These are phyloP conservation scores for Clarireedia paspali DNA, from an alignment of 2,329 filamentous ascomycete species.

Conservation along the genomic window DNA sequence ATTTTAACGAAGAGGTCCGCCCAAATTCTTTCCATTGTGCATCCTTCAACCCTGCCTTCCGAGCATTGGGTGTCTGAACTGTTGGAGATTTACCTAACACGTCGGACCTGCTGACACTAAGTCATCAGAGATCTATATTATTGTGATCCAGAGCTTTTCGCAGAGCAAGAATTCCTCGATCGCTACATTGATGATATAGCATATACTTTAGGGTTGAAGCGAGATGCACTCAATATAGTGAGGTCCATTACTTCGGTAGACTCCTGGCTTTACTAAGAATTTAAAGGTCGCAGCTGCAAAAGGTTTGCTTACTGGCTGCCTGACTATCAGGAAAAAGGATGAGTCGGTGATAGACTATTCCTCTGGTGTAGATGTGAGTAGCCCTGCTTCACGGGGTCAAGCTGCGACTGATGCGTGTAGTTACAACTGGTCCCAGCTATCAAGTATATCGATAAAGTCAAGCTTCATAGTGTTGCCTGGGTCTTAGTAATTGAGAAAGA, in stretches of 20 bases:
- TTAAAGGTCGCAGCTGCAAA: constrained; percentile 65
- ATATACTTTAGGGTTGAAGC: constrained; percentile 55
- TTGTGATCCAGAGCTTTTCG: constrained; percentile 64
- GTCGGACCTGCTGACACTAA: background rate
- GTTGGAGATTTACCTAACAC: background rate
- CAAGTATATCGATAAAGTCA: constrained; percentile 40
- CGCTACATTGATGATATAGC: constrained; percentile 68
- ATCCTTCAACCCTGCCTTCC: background rate
- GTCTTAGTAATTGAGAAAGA: constrained; percentile 75
- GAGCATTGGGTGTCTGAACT: background rate
- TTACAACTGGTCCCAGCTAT: constrained; percentile 54
- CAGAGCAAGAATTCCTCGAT: constrained; percentile 61
- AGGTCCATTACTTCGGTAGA: constrained; percentile 19
- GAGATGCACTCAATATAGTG: constrained; percentile 65
- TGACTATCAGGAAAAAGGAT: constrained; percentile 40
- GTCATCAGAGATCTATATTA: constrained; percentile 69
- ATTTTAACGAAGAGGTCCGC: constrained; percentile 55
- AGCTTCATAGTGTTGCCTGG: constrained; percentile 49
- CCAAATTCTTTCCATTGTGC: background rate
- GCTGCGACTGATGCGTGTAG: constrained; percentile 26
- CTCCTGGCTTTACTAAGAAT: background rate
- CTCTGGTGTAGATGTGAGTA: constrained; percentile 33
- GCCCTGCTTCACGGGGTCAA: background rate
- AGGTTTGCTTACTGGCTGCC: constrained; percentile 56
- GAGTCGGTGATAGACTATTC: constrained; percentile 34